Evolutionary conservation across 1,284 basidiomycete species (phyloP).

Genomic region (Moesziomyces parantarcticus): DNA sequence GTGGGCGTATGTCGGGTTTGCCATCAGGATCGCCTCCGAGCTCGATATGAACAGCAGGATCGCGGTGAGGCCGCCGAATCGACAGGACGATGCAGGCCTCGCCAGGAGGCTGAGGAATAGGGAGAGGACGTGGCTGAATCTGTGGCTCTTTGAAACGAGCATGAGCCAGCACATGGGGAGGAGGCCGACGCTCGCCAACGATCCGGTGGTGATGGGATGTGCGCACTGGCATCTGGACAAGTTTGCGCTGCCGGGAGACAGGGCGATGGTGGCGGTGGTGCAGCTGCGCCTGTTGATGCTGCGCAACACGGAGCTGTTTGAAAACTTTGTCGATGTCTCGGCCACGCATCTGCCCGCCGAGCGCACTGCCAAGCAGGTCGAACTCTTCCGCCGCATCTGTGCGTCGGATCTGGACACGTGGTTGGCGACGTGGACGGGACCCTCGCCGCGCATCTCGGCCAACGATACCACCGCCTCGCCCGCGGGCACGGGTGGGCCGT

Average conservation of each 20-base stretch:
- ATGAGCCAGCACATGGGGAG: conserved; percentile 56
- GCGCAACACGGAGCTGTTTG: conserved; percentile 46
- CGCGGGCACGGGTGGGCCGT: background rate
- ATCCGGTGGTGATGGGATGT: conserved; percentile 51
- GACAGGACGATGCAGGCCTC: conserved; percentile 27
- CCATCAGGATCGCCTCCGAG: conserved; percentile 51
- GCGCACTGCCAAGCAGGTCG: conserved; percentile 39
- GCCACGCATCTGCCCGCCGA: conserved; percentile 10
- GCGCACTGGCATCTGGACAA: conserved; percentile 48
- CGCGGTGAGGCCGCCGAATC: conserved; percentile 11
- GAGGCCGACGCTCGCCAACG: conserved; percentile 44
- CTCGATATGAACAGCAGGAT: conserved; percentile 53
- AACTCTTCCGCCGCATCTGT: conserved; percentile 43
- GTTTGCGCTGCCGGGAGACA: conserved; percentile 45
- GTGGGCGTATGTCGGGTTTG: conserved; percentile 50
- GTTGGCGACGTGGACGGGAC: conserved; percentile 47
- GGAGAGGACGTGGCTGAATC: conserved; percentile 52
- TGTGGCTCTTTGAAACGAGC: conserved; percentile 52
- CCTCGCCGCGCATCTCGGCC: conserved; percentile 12
- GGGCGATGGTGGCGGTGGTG: conserved; percentile 51
- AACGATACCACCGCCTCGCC: background rate
- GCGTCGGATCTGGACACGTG: conserved; percentile 43
- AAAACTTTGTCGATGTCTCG: conserved; percentile 36
- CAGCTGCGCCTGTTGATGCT: conserved; percentile 42
- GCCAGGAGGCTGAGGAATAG: conserved; percentile 35